Evolutionary conservation across 2,329 filamentous ascomycete species (phyloP), one percentile per base, ranked within the genome.

Genomic region (Lasiodiplodia gonubiensis): DNA sequence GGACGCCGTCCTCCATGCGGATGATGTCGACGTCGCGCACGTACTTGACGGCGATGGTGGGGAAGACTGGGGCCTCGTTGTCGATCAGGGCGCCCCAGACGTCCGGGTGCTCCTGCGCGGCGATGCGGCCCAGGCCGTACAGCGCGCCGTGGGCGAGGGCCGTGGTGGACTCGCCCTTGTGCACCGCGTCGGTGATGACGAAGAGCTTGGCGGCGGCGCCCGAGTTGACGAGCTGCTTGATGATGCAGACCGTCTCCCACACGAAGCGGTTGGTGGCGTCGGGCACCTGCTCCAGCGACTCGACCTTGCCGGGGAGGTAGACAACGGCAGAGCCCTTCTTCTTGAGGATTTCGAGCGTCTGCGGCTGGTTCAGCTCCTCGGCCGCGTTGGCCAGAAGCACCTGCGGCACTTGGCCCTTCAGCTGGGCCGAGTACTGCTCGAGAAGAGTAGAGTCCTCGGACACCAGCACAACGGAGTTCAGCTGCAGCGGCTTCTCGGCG

Each of bases 81-180:
- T 83, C 80, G 33, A 81, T 76, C n/a, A 82, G 68, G 0, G 71
- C 77, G 21, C 80, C 79, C 70, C 75, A 81, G 12, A 73, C 57
- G 18, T 81, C 77, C 1, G 78, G 71, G 30, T 81, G 75, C 70
- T 82, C 81, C 1, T 73, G 73, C 8, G 78, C 76, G 64, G 80
- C 75, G 64, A 82, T 77, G 35, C 80, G 76, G 7, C 70, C 70
- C 6, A 82, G 74, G 4, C 81, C 81, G 46, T 76, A 69, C 12
- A 81, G 67, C 4, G 79, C 71, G 1, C 72, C 73, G 14, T 81
- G 76, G 0, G 78, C 77, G 10, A 81, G 75, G 2, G 72, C 75
- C 2, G 77, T 75, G 2, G 70, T 53, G 1, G 74, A 69, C 8
- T 71, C 68, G 12, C 71, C 76, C 33, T 73, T 70, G 37, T 73